phyloP scores from a whole-genome alignment of 2,329 filamentous ascomycete genomes.

The Coniella vitis region DNA sequence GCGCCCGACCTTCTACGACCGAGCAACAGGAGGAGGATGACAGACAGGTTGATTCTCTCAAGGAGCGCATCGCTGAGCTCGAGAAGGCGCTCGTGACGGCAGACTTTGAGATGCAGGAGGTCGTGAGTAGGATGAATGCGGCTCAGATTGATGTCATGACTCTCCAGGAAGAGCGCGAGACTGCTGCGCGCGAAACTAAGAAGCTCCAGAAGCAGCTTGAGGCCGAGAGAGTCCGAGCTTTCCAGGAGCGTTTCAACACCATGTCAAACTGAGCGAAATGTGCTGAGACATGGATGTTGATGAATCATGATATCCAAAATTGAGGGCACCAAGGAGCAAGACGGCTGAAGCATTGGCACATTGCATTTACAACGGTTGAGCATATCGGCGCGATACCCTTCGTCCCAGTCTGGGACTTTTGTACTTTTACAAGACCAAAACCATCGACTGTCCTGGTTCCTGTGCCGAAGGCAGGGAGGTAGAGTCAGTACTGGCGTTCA shows the following conservation, averaged over 20 bases:
- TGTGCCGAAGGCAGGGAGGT: neutral
- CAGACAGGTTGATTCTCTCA: constrained; percentile 66
- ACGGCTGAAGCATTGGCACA: constrained; percentile 3
- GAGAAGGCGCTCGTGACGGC: constrained; percentile 73
- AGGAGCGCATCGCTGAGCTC: constrained; percentile 73
- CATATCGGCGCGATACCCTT: constrained; percentile 3
- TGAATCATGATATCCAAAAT: neutral
- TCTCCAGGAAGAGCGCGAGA: constrained; percentile 68
- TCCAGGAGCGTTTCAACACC: constrained; percentile 33
- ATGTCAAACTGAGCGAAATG: constrained; percentile 16
- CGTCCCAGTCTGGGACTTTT: neutral
- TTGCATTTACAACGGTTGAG: constrained; percentile 15
- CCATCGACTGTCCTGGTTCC: neutral
- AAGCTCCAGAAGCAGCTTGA: constrained; percentile 62
- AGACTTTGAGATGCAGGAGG: constrained; percentile 76
- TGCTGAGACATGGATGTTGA: neutral
- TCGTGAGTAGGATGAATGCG: constrained; percentile 73
- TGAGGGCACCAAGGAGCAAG: neutral
- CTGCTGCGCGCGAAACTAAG: constrained; percentile 64
- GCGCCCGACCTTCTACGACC: constrained; percentile 34
- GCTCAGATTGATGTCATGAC: constrained; percentile 79
- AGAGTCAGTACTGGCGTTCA: constrained; percentile 12
- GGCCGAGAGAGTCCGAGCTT: constrained; percentile 53
- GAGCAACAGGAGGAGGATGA: constrained; percentile 69
- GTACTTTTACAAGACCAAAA: constrained; percentile 4